Conservation (phyloP, 2,329 filamentous ascomycete species). For the Phaeosphaeria sp. region DNA sequence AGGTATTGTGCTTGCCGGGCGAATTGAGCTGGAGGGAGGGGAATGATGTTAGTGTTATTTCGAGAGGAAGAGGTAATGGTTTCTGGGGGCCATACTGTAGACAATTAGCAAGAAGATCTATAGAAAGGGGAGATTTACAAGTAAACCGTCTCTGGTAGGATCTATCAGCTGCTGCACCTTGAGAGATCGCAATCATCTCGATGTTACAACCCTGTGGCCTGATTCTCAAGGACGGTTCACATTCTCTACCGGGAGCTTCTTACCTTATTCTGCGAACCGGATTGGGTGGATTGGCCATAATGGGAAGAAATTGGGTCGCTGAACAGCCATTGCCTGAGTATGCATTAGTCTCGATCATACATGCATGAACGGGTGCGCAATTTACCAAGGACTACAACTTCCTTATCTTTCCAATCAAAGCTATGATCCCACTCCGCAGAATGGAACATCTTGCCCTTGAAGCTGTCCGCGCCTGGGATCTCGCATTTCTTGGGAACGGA, state of each 20-base stretch:
- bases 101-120: no score
- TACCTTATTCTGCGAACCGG: constrained; percentile 47
- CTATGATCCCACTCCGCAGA: constrained; percentile 53
- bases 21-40: constrained; percentile 48
- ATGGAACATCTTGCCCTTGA: constrained; percentile 47
- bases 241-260: no score
- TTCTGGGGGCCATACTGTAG: no score
- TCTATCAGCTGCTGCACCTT: no score
- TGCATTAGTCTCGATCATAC: neutral
- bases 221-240: no score
- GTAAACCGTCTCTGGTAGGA: no score
- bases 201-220: no score
- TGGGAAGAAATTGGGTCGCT: constrained; percentile 57
- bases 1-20: constrained; percentile 60
- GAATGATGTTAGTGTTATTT: no score
- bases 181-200: no score
- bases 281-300: constrained; percentile 46
- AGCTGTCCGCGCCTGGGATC: constrained; percentile 55
- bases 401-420: constrained; percentile 55
- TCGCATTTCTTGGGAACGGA: constrained; percentile 44
- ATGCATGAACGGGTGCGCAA: neutral
- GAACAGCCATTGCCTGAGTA: constrained; percentile 54
- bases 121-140: no score
- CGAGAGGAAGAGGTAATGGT: no score
- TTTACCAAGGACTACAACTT: constrained; percentile 39